Base-by-base conservation (phyloP, 2,329 filamentous ascomycete species). In the Cyanodermella asteris region DNA sequence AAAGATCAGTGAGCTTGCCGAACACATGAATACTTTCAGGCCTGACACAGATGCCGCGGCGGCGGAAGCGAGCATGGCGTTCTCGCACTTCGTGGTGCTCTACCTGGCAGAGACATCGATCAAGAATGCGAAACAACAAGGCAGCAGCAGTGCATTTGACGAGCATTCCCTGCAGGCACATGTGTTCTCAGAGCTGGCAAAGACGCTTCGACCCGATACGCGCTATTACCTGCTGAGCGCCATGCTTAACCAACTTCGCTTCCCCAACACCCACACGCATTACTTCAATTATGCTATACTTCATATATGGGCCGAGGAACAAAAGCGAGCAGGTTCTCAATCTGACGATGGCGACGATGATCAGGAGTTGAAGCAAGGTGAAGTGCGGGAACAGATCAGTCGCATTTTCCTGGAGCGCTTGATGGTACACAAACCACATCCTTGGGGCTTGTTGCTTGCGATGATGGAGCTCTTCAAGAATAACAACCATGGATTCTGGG, bases 381-480 rank as follows among this genome's bases (percentile, higher is more conserved):
- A 81, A 33, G 71, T 93, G 23, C 76, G 84, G 18, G 75, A 94
- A 51, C 78, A 90, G 45, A 84, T 97, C 30, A 78, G 80, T 26
- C 69, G 84, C 23, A 70, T 93, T 13, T 56, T 97, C 22, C 59
- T 93, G 18, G 87, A 97, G 57, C 69, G 87, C 24, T 57, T 93
- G 23, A 66, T 90, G 31, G 75, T 80, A 13, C 80, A 78, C 46
- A 80, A 82, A 53, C 84, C 84, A 26, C 84, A 94, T 45, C 84
- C 90, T 11, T 94, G 84, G 84, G 90, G 90, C 8, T 55, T 97
- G 21, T 72, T 93, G 44, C 72, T 82, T 33, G 84, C 81, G 18
- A 63, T 91, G 32, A 55, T 87, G 34, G 87, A 94, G 53, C 62
- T 97, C 29, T 60, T 91, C 36, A 90, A 91, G 58, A 93, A 91